phyloP scores from a whole-genome alignment of 257 asterid species.

The Penstemon newberryi region DNA sequence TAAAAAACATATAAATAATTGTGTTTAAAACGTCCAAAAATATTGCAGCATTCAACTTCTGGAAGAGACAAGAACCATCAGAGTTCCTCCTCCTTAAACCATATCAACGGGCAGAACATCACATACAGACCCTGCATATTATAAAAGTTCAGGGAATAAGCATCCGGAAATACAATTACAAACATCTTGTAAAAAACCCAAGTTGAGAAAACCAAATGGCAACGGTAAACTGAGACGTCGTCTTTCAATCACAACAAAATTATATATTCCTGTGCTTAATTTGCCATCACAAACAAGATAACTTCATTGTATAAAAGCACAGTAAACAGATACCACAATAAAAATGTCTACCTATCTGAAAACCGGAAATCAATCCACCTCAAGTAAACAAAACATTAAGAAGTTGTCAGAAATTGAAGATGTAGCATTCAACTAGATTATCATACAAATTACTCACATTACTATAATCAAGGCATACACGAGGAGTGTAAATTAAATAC shows the following conservation, averaged over 20 bases:
- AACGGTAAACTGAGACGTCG: background rate
- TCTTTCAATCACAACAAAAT: background rate
- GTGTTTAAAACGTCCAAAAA: too few species aligned
- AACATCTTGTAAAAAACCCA: too few species aligned
- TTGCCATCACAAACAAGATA: conserved; percentile 1
- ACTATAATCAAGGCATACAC: background rate
- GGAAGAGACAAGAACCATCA: background rate
- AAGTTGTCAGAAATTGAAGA: background rate
- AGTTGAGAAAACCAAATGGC: background rate
- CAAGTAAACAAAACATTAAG: background rate
- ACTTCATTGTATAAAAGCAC: background rate
- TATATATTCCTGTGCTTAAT: background rate
- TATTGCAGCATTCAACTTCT: background rate
- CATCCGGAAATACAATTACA: background rate
- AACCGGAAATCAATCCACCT: background rate
- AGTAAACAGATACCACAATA: background rate
- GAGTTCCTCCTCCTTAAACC: background rate
- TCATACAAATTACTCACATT: background rate
- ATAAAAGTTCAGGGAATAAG: background rate
- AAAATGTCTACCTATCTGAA: background rate
- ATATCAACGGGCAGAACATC: background rate
- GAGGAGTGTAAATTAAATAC: too few species aligned
- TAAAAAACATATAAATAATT: too few species aligned
- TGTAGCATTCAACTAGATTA: conserved; percentile 1
- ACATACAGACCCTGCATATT: background rate